Evolutionary conservation across 148 eudicot species (phyloP), one percentile per base, ranked within the genome.

Genomic region (Bassia scoparia): DNA sequence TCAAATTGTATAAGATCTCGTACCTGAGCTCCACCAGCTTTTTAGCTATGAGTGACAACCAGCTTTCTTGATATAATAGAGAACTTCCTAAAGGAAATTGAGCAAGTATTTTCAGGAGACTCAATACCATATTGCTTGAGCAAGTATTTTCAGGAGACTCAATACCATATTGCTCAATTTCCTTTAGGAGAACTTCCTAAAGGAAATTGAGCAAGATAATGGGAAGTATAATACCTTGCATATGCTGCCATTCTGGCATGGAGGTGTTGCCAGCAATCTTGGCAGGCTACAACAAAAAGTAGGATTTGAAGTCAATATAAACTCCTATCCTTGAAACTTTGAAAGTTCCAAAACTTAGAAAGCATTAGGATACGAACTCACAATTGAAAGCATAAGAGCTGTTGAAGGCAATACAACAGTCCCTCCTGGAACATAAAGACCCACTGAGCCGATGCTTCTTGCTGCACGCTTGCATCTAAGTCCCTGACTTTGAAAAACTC

Each of bases 11-110:
- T 17, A 66, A 46, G 69, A 53, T 62, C 67, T 64, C 74, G 76
- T 49, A 96, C 99, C 99, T 92, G 97, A 76, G 99, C 96, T 73
- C 99, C 99, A 69, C 99, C 99, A 48, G 99, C 99, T 89, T 96
- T 96, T 70, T 92, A 97, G 62, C 92, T 96, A 83, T 96, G 99
- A 69, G 99, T 92, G 53, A 92, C 99, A n/a, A 74, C 99, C 97
- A 71, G 96, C 96, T 84, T 90, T 92, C 83, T 92, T 92, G 61
- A 96, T 95, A 87, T n/a, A 96, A 78, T 92, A 96, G 52, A 96
- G 90, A 50, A 96, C 99, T 81, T 96, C 99, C 97, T 96, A 73
- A 11, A 43, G 70, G 96, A 96, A 71, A 54, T 75, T 34, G 5
- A 41, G 37, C 20, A 50, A 38, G 26, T 31, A 41, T 46, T 61